Evolutionary conservation across 2,329 filamentous ascomycete species (phyloP), one percentile per base, ranked within the genome.

Genomic region (Cephalotrichum gorgonifer): DNA sequence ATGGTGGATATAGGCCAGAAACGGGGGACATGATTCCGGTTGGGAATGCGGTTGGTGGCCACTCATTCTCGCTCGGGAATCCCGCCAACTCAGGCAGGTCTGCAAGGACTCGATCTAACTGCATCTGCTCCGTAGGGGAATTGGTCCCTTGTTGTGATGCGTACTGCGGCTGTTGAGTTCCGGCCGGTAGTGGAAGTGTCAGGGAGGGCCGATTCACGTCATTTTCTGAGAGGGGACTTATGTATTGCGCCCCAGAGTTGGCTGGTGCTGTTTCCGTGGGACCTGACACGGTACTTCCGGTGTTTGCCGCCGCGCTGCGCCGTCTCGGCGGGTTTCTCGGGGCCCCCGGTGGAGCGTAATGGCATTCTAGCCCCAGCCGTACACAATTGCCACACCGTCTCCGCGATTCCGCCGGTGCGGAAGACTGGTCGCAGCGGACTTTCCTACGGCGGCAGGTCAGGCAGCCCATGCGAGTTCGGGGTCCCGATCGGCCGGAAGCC

Each of bases 361-460:
- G 17, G 17, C 35, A 39, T 22, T 22, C n/a, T 20, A 39, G n/a
- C n/a, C 12, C 17, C n/a, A 39, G 17, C 17, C 35, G n/a, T 8
- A 39, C n/a, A 20, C 35, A 39, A 20, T 39, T 39, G 6, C 35
- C 35, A 20, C 35, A 39, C 22, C 35, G n/a, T 7, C n/a, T 39
- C 35, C 35, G 35, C 7, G 35, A 9, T 20, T 39, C 35, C 5
- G 17, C 35, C 35, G 35, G 15, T 6, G 35, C 35, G 22, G 35
- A 51, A 7, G 38, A 35, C 30, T 54, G 54, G 25, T 54, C 53
- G 33, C 55, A 57, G 27, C 51, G 52, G 39, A 55, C 55, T 38
- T 57, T 57, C 42, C 55, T 51, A 33, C 52, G 50, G 27, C 55
- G 52, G n/a, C 53, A 58, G 8, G 56, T 58, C 26, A 53, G 26